A percentile compares a stretch with the other conserved stretches of the same genome.
Conservation (phyloP, 2,329 filamentous ascomycete species). For the Sarocladium oryzae region DNA sequence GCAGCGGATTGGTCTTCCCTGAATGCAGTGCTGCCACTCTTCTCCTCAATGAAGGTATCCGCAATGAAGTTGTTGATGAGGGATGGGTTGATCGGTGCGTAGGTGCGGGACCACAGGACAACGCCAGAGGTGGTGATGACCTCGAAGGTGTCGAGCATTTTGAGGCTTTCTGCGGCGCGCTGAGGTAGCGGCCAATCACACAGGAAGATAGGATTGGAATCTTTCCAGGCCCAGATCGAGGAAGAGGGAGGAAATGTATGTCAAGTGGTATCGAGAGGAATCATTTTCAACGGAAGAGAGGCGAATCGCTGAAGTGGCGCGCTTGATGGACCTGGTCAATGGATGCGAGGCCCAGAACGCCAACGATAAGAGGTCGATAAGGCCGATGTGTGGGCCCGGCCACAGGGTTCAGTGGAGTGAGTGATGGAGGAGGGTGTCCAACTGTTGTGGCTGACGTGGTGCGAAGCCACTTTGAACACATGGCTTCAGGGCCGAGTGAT, state of each 20-base stretch:
- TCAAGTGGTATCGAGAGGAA: neutral
- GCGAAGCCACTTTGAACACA: neutral
- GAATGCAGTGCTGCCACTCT: conserved; percentile 55
- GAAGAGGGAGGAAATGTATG: neutral
- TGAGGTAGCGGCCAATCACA: neutral
- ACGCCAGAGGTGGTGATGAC: conserved; percentile 94
- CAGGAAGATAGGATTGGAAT: neutral
- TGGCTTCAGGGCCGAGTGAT: neutral
- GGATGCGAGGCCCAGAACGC: neutral
- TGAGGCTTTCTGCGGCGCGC: conserved; percentile 12
- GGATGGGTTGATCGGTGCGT: conserved; percentile 70
- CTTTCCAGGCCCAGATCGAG: neutral
- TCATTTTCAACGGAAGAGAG: neutral
- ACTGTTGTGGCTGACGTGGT: neutral
- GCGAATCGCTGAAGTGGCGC: conserved; percentile 2
- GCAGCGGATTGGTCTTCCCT: conserved; percentile 54
- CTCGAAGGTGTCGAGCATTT: conserved; percentile 94
- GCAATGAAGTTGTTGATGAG: conserved; percentile 92
- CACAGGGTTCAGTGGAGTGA: conserved; percentile 2
- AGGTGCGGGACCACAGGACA: conserved; percentile 90
- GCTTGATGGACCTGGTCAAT: neutral
- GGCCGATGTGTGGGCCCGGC: neutral
- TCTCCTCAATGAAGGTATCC: conserved; percentile 97
- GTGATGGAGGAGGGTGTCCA: neutral
- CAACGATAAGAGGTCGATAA: neutral